Conservation (phyloP, 768 basidiomycete species). For the Leucosporidium yakuticum region DNA sequence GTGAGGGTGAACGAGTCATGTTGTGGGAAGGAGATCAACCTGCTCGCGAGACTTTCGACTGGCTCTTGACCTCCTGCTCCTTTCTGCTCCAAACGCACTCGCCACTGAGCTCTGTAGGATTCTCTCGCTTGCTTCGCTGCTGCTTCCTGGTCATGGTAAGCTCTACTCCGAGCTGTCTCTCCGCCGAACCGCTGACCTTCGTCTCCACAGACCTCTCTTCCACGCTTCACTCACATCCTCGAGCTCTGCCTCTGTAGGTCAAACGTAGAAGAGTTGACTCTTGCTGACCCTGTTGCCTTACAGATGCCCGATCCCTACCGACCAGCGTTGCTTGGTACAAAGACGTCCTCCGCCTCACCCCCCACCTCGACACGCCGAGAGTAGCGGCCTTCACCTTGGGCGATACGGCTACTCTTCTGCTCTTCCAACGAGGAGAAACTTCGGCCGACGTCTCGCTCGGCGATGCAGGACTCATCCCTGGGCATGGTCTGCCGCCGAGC, state of each 20-base stretch:
- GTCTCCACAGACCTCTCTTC: not conserved
- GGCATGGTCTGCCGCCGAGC: slow-evolving; percentile 5
- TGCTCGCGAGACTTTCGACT: too few relatives aligned
- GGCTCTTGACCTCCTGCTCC: too few relatives aligned
- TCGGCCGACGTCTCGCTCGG: not conserved
- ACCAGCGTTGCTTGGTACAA: slow-evolving; percentile 22
- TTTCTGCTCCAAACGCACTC: too few relatives aligned
- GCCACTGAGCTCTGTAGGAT: too few relatives aligned
- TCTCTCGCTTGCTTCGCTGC: too few relatives aligned
- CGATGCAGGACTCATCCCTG: slow-evolving; percentile 4
- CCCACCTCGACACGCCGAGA: slow-evolving; percentile 9
- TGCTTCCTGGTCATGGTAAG: too few relatives aligned
- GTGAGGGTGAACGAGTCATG: too few relatives aligned
- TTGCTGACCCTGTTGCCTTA: not conserved
- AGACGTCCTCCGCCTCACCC: slow-evolving; percentile 9
- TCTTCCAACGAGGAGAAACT: slow-evolving; percentile 26
- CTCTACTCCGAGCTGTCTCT: too few relatives aligned
- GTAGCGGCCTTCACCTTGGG: slow-evolving; percentile 29
- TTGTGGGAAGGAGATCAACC: too few relatives aligned
- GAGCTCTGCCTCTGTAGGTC: slow-evolving; percentile 24
- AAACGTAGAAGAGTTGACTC: not conserved
- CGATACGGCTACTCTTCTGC: slow-evolving; percentile 9
- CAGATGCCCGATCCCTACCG: slow-evolving; percentile 19
- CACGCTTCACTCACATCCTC: slow-evolving; percentile 28
- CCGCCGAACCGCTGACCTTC: not conserved